Conservation (phyloP, 306 rosid species). For the Carpinus viminea region DNA sequence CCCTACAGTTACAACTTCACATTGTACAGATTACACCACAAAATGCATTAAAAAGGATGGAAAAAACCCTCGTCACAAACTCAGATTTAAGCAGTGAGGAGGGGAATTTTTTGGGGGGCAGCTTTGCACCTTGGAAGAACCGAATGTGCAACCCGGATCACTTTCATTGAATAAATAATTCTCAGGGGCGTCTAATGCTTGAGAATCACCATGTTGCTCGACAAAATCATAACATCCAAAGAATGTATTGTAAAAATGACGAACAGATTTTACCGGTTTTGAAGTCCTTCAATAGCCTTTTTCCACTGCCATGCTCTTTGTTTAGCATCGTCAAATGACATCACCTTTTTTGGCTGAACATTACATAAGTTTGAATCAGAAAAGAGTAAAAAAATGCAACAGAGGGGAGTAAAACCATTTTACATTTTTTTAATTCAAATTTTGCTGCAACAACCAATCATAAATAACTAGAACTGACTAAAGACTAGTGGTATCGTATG, state of each 20-base stretch:
- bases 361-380: constrained; percentile 23
- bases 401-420: not conserved
- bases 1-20: constrained; percentile 41
- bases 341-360: constrained; percentile 89
- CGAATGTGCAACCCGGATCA: constrained; percentile 38
- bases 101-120: constrained; percentile 35
- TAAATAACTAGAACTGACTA: too few species aligned
- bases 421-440: not conserved
- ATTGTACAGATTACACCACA: constrained; percentile 39
- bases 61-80: constrained; percentile 20
- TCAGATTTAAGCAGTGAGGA: constrained; percentile 32
- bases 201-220: constrained; percentile 43
- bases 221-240: constrained; percentile 38
- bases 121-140: constrained; percentile 38
- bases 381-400: constrained; percentile 1
- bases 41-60: constrained; percentile 39
- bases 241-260: constrained; percentile 40
- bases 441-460: not conserved
- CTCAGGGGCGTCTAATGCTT: constrained; percentile 32
- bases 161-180: constrained; percentile 45
- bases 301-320: constrained; percentile 97
- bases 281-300: constrained; percentile 97
- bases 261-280: constrained; percentile 67
- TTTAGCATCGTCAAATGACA: constrained; percentile 86
- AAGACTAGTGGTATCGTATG: not conserved